Evolutionary conservation across 2,329 filamentous ascomycete species (phyloP), one percentile per base, ranked within the genome.

Genomic region (Elsinoe ampelina): DNA sequence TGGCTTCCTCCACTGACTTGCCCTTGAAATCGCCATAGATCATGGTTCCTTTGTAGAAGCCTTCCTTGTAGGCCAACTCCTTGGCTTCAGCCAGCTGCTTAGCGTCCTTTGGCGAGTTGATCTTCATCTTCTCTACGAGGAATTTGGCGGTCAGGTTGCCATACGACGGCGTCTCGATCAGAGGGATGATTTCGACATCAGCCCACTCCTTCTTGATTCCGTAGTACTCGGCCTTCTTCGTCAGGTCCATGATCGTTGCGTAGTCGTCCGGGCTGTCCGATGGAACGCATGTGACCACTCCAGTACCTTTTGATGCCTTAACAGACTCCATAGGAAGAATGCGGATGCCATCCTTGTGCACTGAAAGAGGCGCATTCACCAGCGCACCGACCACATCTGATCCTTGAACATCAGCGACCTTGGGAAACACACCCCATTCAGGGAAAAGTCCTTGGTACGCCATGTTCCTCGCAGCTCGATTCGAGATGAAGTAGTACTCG

Each of bases 171-270:
- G 93, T 97, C 58, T 89, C 80, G 62, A 95, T 95, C 64, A 98
- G 86, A 54, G 93, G 89, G 60, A 89, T 70, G 57, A 96, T 92
- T 62, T 96, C 89, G 56, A 92, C 77, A 68, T 95, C 87, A 2
- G 87, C 90, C 93, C 93, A 98, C 70, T 95, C 90, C 74, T 95
- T 93, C 75, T 95, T 81, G 69, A 98, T 97, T 54, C 87, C 86
- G 72, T 98, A 95, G 77, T 89, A 97, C 6, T 95, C 92, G 0
- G 92, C 82, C 77, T 98, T 98, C 80, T 97, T 97, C 38, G 83
- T 82, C 59, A 98, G 80, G 61, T 98, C 93, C 45, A 82, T 80
- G 41, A 92, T 80, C 30, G 90, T 98, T 43, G 90, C 90, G 71
- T 86, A 98, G 69, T 98, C 93, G 68, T 98, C 93, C 1, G 93